Evolutionary conservation across 805 yeast species (phyloP).

Genomic region (Saccharomyces paradoxus): DNA sequence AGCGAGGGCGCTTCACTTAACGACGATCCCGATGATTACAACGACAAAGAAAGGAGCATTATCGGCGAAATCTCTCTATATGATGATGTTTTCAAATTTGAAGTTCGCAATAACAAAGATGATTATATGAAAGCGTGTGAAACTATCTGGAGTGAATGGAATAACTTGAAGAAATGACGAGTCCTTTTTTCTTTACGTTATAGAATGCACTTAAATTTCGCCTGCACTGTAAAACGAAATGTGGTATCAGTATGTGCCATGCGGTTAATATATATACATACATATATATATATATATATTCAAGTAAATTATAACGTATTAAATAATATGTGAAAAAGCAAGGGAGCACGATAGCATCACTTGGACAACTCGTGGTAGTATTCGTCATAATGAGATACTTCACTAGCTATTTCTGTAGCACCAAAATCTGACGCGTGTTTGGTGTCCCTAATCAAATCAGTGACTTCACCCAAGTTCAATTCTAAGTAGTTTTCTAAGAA

Average conservation of each 20-base stretch:
- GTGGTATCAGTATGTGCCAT: neutral
- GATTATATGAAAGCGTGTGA: slow-evolving; percentile 27
- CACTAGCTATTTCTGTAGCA: slow-evolving; percentile 4
- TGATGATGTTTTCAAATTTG: slow-evolving; percentile 24
- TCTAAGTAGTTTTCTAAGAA: slow-evolving; percentile 52
- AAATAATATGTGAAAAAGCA: neutral
- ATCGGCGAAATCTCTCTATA: slow-evolving; percentile 10
- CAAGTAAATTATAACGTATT: neutral
- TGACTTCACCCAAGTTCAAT: slow-evolving; percentile 41
- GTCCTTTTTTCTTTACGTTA: neutral
- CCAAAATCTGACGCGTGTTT: slow-evolving; percentile 35
- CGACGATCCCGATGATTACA: neutral
- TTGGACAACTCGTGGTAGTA: slow-evolving; percentile 12
- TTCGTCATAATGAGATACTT: slow-evolving; percentile 9
- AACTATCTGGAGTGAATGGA: slow-evolving; percentile 28
- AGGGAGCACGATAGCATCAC: neutral
- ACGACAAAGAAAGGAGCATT: neutral
- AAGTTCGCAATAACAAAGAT: slow-evolving; percentile 15
- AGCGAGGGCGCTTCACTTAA: neutral
- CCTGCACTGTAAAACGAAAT: neutral
- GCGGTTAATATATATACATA: neutral
- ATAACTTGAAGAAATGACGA: slow-evolving; percentile 5
- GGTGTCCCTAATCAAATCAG: slow-evolving; percentile 42
- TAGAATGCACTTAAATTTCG: neutral
- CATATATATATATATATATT: neutral